A percentile compares a stretch with the other conserved stretches of the same genome.
These are phyloP conservation scores for Cercospora sp. DNA, from an alignment of 2,329 filamentous ascomycete genomes.

Conservation along the genomic window DNA sequence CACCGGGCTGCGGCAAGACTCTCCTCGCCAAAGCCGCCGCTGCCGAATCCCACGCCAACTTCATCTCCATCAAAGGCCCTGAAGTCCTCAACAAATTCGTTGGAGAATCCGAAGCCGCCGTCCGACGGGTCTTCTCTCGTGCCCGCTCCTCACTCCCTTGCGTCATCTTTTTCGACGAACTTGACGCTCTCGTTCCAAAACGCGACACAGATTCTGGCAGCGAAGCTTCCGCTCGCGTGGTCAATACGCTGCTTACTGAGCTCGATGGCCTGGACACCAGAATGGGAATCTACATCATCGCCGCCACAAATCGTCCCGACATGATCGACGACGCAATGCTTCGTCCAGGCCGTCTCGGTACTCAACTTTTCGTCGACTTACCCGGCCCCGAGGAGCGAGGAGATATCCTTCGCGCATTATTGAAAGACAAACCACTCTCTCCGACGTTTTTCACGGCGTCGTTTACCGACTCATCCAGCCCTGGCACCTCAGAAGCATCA, in stretches of 20 bases:
- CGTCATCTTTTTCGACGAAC: conserved; percentile 96
- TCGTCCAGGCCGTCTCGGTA: conserved; percentile 84
- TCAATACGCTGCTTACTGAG: conserved; percentile 93
- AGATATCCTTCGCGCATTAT: conserved; percentile 75
- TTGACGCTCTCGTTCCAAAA: conserved; percentile 86
- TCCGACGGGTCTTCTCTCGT: conserved; percentile 86
- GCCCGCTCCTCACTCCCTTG: conserved; percentile 85
- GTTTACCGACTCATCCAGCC: background rate
- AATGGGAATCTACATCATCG: conserved; percentile 88
- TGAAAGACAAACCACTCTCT: conserved; percentile 51
- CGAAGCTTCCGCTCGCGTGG: conserved; percentile 83
- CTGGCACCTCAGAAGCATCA: background rate
- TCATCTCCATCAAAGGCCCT: conserved; percentile 96
- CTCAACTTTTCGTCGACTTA: conserved; percentile 83
- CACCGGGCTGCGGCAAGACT: conserved; percentile 95
- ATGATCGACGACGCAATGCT: conserved; percentile 97
- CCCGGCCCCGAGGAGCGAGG: conserved; percentile 76
- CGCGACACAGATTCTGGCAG: conserved; percentile 69
- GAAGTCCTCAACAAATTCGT: conserved; percentile 98
- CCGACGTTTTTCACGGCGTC: background rate
- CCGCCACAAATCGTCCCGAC: conserved; percentile 90
- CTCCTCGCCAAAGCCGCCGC: conserved; percentile 94
- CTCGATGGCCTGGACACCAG: conserved; percentile 77
- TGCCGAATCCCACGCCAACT: conserved; percentile 93
- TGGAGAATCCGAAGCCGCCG: conserved; percentile 89